Base-by-base conservation (phyloP, 23 red algal species). In the Gracilaria domingensis region DNA sequence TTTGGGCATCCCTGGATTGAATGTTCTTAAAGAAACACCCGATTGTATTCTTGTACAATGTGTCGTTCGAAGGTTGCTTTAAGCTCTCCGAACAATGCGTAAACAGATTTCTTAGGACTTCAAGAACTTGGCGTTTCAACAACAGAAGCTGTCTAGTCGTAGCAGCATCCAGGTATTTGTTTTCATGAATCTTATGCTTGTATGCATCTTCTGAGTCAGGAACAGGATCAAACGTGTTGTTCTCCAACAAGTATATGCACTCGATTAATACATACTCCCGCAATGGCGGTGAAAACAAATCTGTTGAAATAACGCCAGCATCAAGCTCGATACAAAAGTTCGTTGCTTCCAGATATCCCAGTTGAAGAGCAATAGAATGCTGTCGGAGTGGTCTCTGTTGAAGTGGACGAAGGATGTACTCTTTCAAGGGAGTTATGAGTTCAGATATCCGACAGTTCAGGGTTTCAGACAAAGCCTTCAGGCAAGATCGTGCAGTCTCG, bases 161-260 rank as follows among this genome's bases (percentile, higher is more conserved):
- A 30, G 50, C 60, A 21, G 62, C 40, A 26, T 95, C 66, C 23
- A 95, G 57, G 57, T 96, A 82, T 65, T 93, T 93, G 83, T 95
- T 94, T 54, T 99, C 94, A 50, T 90, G 61, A 17, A 96, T 83
- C 51, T 92, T 94, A 59, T 93, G 75, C 26, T 90, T 85, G 59
- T 87, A 85, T 23, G 71, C 87, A 20, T 95, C 93, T 40, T 99
- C 97, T 8, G 92, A 92, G 66, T 99, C 97, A 5, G 87, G 84
- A 28, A 99, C 78, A 21, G 73, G 62, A 48, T 87, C 89, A 32
- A 95, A 84, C 3, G 85, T 87, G 39, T 82, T 36, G 84, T 99
- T 91, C 37, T 99, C 94, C 20, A 87, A 84, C 45, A 99, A 74
- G 57, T 86, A 82, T 17, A 99, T 66, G 35, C 84, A 48, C 32